Evolutionary conservation across 1,284 basidiomycete species (phyloP).

Genomic region (Takashimella koratensis): DNA sequence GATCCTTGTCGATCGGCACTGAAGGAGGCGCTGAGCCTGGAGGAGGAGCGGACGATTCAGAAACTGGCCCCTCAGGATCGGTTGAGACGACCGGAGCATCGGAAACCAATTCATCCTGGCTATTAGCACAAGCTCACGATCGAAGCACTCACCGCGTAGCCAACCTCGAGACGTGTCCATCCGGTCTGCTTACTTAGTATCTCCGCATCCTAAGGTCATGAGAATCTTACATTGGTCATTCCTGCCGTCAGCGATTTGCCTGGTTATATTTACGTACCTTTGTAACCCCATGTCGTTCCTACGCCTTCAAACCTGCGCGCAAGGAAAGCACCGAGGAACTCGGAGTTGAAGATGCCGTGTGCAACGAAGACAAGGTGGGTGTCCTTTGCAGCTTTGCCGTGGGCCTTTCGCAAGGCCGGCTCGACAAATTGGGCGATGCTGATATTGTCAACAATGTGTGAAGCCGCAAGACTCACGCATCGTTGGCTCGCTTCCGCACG

Average conservation of each 20-base stretch:
- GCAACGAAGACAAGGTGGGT: conserved; percentile 46
- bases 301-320: conserved; percentile 41
- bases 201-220: neutral
- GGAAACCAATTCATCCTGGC: neutral
- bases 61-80: conserved; percentile 19
- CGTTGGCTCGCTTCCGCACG: conserved; percentile 42
- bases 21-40: conserved; percentile 14
- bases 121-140: neutral
- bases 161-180: conserved; percentile 51
- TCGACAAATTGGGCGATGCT: conserved; percentile 44
- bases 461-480: conserved; percentile 48
- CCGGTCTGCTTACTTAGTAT: conserved; percentile 42
- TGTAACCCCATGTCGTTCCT: conserved; percentile 43
- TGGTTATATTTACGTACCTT: conserved; percentile 38
- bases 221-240: conserved; percentile 48
- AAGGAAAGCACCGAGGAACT: conserved; percentile 44
- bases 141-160: conserved; percentile 30
- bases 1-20: conserved; percentile 3
- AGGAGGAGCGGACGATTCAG: conserved; percentile 33
- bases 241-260: conserved; percentile 20
- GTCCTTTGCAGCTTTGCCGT: conserved; percentile 20
- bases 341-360: conserved; percentile 50
- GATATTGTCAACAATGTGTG: neutral
- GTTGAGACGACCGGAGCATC: conserved; percentile 14
- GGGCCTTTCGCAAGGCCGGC: conserved; percentile 27